A percentile compares a stretch with the other conserved stretches of the same genome.
Conservation (phyloP, 2,329 filamentous ascomycete genomes). For the Botrytis elliptica region DNA sequence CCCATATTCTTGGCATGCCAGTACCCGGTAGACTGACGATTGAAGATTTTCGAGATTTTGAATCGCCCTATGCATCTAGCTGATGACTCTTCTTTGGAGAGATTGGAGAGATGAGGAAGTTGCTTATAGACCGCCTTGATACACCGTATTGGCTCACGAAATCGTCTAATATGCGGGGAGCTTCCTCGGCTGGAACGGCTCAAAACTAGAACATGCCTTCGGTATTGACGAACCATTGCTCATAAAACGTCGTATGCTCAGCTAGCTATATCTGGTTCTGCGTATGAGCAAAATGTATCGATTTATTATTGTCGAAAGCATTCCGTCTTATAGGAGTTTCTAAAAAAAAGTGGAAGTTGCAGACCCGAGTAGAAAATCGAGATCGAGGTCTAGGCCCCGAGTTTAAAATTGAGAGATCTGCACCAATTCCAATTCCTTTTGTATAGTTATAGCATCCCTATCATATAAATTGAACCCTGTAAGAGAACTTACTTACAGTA, state of each 20-base stretch:
- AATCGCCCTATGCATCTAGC: not conserved
- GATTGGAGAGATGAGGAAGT: not conserved
- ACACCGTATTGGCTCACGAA: not conserved
- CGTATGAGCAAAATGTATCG: not conserved
- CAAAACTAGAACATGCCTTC: not conserved
- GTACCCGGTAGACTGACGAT: not conserved
- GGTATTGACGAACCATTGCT: not conserved
- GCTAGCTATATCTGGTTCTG: not conserved
- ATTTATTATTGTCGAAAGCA: not conserved
- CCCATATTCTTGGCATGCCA: not conserved
- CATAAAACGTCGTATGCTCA: not conserved
- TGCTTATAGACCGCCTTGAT: not conserved
- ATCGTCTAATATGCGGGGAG: not conserved
- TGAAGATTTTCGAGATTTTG: not conserved
- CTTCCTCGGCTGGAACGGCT: not conserved
- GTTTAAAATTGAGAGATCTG: not conserved
- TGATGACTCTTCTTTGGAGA: not conserved
- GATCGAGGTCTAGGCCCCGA: not conserved
- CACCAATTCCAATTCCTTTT: no score
- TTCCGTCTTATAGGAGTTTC: not conserved
- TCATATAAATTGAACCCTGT: not conserved
- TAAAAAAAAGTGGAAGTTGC: not conserved
- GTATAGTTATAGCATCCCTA: no score
- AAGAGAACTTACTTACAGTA: not conserved
- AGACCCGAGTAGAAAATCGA: not conserved